Evolutionary conservation across 768 basidiomycete genomes (phyloP).

Genomic region (Mycena belliarum): DNA sequence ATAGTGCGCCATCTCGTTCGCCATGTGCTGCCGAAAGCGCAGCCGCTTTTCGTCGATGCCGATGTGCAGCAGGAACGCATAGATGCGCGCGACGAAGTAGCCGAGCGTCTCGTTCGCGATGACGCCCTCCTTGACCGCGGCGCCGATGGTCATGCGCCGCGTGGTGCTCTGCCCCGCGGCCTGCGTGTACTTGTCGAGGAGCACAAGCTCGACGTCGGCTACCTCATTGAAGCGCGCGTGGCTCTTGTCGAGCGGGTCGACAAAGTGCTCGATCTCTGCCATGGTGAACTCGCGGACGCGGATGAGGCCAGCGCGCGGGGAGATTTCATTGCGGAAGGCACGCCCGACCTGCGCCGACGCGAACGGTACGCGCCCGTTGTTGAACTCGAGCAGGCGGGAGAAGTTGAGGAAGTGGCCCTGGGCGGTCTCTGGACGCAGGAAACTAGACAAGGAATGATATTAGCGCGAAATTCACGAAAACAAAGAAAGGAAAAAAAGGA

Average conservation of each 20-base stretch:
- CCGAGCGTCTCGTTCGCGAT: conserved; percentile 97
- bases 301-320: conserved; percentile 91
- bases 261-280: conserved; percentile 99
- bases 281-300: conserved; percentile 99
- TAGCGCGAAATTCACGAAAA: background rate
- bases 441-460: conserved; percentile 46
- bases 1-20: conserved; percentile 99
- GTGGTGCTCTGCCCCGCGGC: conserved; percentile 67
- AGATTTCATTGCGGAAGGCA: conserved; percentile 97
- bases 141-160: conserved; percentile 74
- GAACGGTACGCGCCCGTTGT: conserved; percentile 94
- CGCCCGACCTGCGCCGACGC: conserved; percentile 97
- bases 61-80: conserved; percentile 86
- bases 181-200: conserved; percentile 88
- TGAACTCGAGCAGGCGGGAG: conserved; percentile 93
- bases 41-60: conserved; percentile 83
- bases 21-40: conserved; percentile 98
- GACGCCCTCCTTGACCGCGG: conserved; percentile 82
- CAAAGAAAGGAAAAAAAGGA: conserved; percentile 6
- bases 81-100: conserved; percentile 93
- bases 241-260: conserved; percentile 90
- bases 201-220: conserved; percentile 67
- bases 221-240: conserved; percentile 86
- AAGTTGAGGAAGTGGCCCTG: conserved; percentile 99
- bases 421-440: conserved; percentile 95